Evolutionary conservation across 441 rosid genomes (phyloP), one percentile per base, ranked within the genome.

Genomic region (Erodium trifolium): DNA sequence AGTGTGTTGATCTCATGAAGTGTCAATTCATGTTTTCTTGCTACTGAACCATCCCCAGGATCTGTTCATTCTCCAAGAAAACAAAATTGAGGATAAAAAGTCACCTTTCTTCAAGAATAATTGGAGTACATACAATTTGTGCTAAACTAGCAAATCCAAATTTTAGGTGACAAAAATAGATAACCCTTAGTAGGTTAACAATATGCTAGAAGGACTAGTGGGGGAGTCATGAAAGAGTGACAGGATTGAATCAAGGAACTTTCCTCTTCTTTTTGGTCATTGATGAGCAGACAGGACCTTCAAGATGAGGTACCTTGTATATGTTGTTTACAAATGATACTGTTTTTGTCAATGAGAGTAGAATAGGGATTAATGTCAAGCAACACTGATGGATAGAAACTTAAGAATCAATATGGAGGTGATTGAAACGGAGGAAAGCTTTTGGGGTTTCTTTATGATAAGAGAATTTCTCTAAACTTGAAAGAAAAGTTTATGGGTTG

Each of bases 1-100:
- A 95, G 95, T 5, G 97, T 95, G 72, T 90, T 95, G 76, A 95
- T 78, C 79, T 95, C 99, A 59, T 84, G 97, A 81, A 95, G 89
- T 80, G 78, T 85, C 78, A 83, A 83, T 76, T 84, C 93, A 78
- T 90, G 92, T 80, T 80, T 85, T 78, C 66, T 79, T 74, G 78
- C 79, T 0, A 78, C 79, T 71, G 69, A 68, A 71, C 71, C 76
- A 72, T 82, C 85, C 70, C 79, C 73, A 66, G 83, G 80, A 62
- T 71, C 91, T 85, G 87, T 76, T 74, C 67, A 81, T 35, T 74
- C 70, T 51, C 73, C 81, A 77, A 73, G 71, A 80, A 62, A 70
- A 67, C 43, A 67, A 69, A 19, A 37, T 19, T 8, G 31, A 57
- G 29, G 19, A 57, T 57, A 57, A 17, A 14, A 57, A 5, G 8